phyloP scores from a whole-genome alignment of 768 basidiomycete species.

The Russula foetens region DNA sequence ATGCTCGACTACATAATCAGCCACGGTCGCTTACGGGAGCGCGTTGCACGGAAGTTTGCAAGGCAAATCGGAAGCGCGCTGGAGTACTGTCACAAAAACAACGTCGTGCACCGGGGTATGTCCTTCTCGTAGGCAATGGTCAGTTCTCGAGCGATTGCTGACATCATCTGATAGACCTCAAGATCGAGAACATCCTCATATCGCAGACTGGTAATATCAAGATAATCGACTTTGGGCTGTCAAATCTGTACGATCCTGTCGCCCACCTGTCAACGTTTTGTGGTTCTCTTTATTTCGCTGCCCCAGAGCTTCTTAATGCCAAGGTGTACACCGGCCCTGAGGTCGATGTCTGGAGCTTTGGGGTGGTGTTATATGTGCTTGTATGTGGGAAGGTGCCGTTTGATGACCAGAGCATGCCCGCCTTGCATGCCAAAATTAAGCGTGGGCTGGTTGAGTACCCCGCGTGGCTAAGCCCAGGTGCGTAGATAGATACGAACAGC shows the following conservation, averaged over 20 bases:
- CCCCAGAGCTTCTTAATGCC: conserved; percentile 94
- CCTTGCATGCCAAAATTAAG: conserved; percentile 98
- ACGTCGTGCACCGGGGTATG: conserved; percentile 88
- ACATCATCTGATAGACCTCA: conserved; percentile 54
- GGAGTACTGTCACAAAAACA: conserved; percentile 96
- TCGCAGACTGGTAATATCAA: conserved; percentile 99
- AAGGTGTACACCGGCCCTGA: conserved; percentile 96
- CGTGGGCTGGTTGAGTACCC: conserved; percentile 95
- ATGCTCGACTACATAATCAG: conserved; percentile 99
- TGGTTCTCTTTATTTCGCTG: conserved; percentile 96
- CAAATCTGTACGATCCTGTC: conserved; percentile 85
- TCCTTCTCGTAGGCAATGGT: conserved; percentile 15
- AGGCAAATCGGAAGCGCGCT: conserved; percentile 94
- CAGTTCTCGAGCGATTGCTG: background rate
- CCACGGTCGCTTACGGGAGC: conserved; percentile 90
- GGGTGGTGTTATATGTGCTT: conserved; percentile 94
- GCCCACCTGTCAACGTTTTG: conserved; percentile 90
- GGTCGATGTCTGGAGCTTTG: conserved; percentile 98
- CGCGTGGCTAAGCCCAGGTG: conserved; percentile 90
- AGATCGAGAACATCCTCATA: conserved; percentile 99
- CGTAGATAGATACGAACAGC: conserved; percentile 24
- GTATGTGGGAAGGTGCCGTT: conserved; percentile 99
- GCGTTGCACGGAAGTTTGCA: conserved; percentile 95
- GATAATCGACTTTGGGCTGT: conserved; percentile 98
- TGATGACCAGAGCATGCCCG: conserved; percentile 99